Evolutionary conservation across 805 yeast genomes (phyloP).

Genomic region (Jamesozyma jinghongensis): DNA sequence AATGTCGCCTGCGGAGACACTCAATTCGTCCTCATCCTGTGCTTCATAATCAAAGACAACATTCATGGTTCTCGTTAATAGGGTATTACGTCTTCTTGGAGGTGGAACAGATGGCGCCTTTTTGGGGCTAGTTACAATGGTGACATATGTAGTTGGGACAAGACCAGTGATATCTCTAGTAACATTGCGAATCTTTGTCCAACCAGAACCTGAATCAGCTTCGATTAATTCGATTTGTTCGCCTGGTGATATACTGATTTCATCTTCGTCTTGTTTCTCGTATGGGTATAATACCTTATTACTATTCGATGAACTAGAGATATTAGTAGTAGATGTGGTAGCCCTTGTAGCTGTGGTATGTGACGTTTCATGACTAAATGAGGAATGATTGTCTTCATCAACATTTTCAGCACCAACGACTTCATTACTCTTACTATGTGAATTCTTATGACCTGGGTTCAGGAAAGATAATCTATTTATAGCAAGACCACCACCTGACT

Average conservation of each 20-base stretch:
- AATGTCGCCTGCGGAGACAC: slow-evolving; percentile 62
- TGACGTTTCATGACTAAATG: slow-evolving; percentile 6
- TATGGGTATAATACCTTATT: slow-evolving; percentile 56
- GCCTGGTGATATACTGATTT: slow-evolving; percentile 51
- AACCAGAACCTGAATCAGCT: slow-evolving; percentile 84
- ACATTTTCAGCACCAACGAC: slow-evolving; percentile 4
- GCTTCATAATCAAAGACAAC: slow-evolving; percentile 73
- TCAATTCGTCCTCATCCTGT: slow-evolving; percentile 71
- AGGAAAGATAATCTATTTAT: slow-evolving; percentile 3
- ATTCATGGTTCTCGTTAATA: slow-evolving; percentile 38
- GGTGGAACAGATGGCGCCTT: slow-evolving; percentile 74
- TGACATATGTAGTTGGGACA: slow-evolving; percentile 77
- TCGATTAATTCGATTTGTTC: slow-evolving; percentile 51
- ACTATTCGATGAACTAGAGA: slow-evolving; percentile 1
- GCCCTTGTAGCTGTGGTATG: not conserved
- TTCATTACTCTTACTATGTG: not conserved
- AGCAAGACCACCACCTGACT: not conserved
- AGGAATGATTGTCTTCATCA: slow-evolving; percentile 7
- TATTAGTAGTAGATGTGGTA: not conserved
- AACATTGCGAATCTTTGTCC: slow-evolving; percentile 61
- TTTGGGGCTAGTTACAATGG: slow-evolving; percentile 29
- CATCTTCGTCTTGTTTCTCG: slow-evolving; percentile 65
- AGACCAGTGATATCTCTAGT: slow-evolving; percentile 51
- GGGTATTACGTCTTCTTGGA: slow-evolving; percentile 45
- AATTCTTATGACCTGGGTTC: not conserved